Percentiles rank a stretch among this genome's conserved stretches.
These are phyloP conservation scores for Tillandsia fasciculata DNA, from an alignment of 176 grass and related monocot genomes.

Conservation along the genomic window DNA sequence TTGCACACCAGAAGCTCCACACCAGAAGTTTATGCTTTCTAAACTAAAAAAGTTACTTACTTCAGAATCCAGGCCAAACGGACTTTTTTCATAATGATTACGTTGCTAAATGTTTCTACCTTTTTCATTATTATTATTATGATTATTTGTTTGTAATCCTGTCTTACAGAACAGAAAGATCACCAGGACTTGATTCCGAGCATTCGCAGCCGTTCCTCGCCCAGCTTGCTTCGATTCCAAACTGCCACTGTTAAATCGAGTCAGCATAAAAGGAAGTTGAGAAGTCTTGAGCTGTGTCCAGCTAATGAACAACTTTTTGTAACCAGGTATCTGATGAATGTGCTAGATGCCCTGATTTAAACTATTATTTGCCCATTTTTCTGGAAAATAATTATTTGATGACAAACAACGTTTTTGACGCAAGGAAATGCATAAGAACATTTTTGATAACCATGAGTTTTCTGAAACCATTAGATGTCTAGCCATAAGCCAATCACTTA, in stretches of 20 bases:
- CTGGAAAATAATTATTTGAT: too few relatives aligned
- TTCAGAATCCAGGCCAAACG: background rate
- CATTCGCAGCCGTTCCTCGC: conserved; percentile 41
- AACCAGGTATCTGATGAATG: conserved; percentile 48
- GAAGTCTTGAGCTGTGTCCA: conserved; percentile 82
- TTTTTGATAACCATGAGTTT: too few relatives aligned
- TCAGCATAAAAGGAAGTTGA: conserved; percentile 81
- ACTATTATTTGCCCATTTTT: too few relatives aligned
- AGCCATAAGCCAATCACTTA: too few relatives aligned
- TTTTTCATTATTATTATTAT: background rate
- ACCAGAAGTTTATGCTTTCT: too few relatives aligned
- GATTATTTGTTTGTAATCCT: background rate
- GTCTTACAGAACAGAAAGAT: conserved; percentile 47
- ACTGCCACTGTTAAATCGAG: conserved; percentile 39
- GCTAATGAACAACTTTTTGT: conserved; percentile 72
- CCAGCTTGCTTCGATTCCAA: conserved; percentile 48
- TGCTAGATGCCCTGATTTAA: conserved; percentile 3
- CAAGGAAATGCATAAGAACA: too few relatives aligned
- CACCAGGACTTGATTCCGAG: conserved; percentile 62
- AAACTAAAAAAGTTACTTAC: too few relatives aligned
- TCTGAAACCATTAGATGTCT: too few relatives aligned
- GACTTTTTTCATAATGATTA: background rate
- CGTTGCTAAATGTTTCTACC: background rate
- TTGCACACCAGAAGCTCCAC: too few relatives aligned
- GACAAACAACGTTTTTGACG: too few relatives aligned